phyloP scores from a whole-genome alignment of 345 rosid genomes.

The Sisymbrium altissimum region DNA sequence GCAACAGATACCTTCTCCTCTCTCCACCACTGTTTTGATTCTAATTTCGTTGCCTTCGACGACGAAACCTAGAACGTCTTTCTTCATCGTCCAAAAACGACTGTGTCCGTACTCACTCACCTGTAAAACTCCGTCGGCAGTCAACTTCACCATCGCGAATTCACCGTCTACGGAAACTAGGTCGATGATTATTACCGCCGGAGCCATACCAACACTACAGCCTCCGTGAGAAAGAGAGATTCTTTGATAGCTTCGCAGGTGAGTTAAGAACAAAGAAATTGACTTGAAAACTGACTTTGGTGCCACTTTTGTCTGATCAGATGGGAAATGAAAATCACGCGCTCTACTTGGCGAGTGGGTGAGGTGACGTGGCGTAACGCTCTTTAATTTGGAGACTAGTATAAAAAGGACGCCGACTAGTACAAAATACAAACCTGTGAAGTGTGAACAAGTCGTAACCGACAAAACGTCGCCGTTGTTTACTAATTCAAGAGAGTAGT shows the following conservation, averaged over 20 bases:
- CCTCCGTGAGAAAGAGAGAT: constrained; percentile 9
- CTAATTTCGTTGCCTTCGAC: constrained; percentile 53
- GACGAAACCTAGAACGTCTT: constrained; percentile 65
- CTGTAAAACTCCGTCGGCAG: constrained; percentile 53
- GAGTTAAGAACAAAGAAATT: constrained; percentile 11
- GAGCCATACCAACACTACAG: background rate
- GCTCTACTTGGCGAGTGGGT: background rate
- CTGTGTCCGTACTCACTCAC: constrained; percentile 37
- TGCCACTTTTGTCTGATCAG: constrained; percentile 3
- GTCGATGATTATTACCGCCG: constrained; percentile 33
- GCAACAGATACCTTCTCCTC: constrained; percentile 51
- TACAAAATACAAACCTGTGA: background rate
- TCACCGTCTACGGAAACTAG: constrained; percentile 45
- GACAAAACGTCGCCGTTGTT: background rate
- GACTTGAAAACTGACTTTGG: constrained; percentile 6
- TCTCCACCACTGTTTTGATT: constrained; percentile 47
- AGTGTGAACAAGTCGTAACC: background rate
- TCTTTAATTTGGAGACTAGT: background rate
- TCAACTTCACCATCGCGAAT: constrained; percentile 38
- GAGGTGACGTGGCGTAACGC: constrained; percentile 27
- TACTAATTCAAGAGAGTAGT: background rate
- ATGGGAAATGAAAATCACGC: constrained; percentile 6
- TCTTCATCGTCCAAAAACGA: constrained; percentile 44
- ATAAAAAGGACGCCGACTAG: background rate
- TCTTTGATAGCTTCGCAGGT: constrained; percentile 8